Conservation (phyloP, 2,329 filamentous ascomycete species). For the Cercospora sp. region DNA sequence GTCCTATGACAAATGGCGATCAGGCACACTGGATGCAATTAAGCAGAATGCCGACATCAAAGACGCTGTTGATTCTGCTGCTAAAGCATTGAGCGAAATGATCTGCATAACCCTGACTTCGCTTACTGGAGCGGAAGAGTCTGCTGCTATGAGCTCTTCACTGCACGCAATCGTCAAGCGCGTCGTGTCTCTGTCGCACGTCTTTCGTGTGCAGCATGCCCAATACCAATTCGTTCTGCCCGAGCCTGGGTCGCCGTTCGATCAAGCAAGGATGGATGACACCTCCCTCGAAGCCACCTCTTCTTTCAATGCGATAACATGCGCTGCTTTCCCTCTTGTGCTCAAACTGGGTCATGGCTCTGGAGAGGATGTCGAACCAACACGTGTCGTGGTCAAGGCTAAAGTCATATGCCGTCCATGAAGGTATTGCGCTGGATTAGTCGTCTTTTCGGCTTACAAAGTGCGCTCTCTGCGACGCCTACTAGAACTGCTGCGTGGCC, state of each 20-base stretch:
- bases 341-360: constrained; percentile 66
- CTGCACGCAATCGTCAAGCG: constrained; percentile 34
- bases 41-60: constrained; percentile 48
- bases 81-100: constrained; percentile 29
- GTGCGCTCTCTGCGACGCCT: constrained; percentile 13
- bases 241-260: constrained; percentile 46
- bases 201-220: constrained; percentile 36
- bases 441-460: neutral
- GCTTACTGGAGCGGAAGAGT: constrained; percentile 31
- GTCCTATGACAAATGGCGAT: constrained; percentile 65
- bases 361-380: constrained; percentile 60
- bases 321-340: constrained; percentile 64
- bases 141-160: constrained; percentile 24
- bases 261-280: constrained; percentile 64
- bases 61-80: constrained; percentile 25
- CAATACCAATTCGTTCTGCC: constrained; percentile 38
- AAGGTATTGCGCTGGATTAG: neutral
- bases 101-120: constrained; percentile 31
- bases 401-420: constrained; percentile 57
- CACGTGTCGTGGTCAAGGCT: constrained; percentile 66
- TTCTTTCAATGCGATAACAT: constrained; percentile 56
- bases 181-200: constrained; percentile 33
- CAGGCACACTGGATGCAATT: constrained; percentile 61
- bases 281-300: constrained; percentile 62
- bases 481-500: constrained; percentile 13